Conservation (phyloP, 768 basidiomycete species). For the Hemileccinum impolitum region DNA sequence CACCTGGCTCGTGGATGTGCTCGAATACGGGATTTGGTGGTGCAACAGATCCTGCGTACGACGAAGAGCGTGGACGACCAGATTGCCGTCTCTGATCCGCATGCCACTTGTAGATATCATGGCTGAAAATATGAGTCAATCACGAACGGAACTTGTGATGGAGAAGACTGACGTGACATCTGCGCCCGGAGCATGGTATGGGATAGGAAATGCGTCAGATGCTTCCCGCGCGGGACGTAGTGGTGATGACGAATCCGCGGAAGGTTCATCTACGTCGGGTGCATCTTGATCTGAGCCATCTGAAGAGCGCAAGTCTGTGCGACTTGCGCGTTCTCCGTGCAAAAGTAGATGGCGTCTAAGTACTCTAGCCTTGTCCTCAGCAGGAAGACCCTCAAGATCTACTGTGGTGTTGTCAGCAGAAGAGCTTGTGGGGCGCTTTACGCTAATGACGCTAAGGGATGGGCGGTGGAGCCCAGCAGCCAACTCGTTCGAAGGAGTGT, state of each 20-base stretch:
- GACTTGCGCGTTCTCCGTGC: slow-evolving; percentile 51
- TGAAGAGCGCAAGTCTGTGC: slow-evolving; percentile 20
- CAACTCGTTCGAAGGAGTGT: slow-evolving; percentile 9
- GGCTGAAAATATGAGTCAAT: slow-evolving; percentile 41
- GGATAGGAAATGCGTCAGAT: slow-evolving; percentile 79
- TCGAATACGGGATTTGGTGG: slow-evolving; percentile 76
- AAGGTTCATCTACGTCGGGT: slow-evolving; percentile 15
- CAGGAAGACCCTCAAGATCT: slow-evolving; percentile 61
- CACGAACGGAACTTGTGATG: slow-evolving; percentile 12
- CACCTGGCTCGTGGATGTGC: slow-evolving; percentile 93
- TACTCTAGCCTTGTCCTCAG: slow-evolving; percentile 82
- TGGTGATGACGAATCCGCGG: slow-evolving; percentile 25
- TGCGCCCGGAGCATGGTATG: slow-evolving; percentile 82
- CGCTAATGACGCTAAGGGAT: slow-evolving; percentile 38
- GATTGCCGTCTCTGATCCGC: slow-evolving; percentile 62
- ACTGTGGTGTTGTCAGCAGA: slow-evolving; percentile 28
- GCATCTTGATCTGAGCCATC: slow-evolving; percentile 25
- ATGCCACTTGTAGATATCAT: slow-evolving; percentile 96
- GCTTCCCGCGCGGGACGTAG: slow-evolving; percentile 39
- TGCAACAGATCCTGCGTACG: slow-evolving; percentile 54
- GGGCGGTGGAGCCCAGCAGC: slow-evolving; percentile 16
- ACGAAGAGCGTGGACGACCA: slow-evolving; percentile 63
- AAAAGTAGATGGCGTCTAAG: slow-evolving; percentile 78
- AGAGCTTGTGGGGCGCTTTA: slow-evolving; percentile 32
- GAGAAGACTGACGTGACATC: slow-evolving; percentile 79